Conservation (phyloP, 2,329 filamentous ascomycete species). For the Coccinonectria pachysandricola region DNA sequence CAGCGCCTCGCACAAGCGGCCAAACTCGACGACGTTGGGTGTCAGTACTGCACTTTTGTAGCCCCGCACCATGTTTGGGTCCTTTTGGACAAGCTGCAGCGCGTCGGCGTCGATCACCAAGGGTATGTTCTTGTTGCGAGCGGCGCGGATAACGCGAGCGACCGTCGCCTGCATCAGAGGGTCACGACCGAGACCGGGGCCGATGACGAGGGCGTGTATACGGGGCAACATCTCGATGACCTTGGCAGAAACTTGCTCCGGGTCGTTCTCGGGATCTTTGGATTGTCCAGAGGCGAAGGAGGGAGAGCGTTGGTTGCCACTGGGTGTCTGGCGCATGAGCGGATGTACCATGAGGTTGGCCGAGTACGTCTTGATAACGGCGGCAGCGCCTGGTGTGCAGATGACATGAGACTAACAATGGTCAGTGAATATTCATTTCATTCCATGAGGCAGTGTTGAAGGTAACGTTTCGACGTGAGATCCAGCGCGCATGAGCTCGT, state of each 20-base stretch:
- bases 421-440: conserved; percentile 2
- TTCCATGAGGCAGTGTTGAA: not conserved
- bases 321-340: conserved; percentile 67
- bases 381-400: conserved; percentile 77
- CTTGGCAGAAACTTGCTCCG: conserved; percentile 50
- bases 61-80: conserved; percentile 67
- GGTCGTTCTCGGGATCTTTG: conserved; percentile 36
- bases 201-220: conserved; percentile 85
- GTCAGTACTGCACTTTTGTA: conserved; percentile 82
- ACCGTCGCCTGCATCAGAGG: conserved; percentile 82
- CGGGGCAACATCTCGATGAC: conserved; percentile 76
- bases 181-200: conserved; percentile 85
- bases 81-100: conserved; percentile 63
- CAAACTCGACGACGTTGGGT: conserved; percentile 91
- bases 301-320: conserved; percentile 33
- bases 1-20: conserved; percentile 65
- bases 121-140: conserved; percentile 59
- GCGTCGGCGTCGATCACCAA: conserved; percentile 91
- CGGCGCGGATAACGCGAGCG: conserved; percentile 66
- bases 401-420: conserved; percentile 71
- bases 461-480: no score
- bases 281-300: conserved; percentile 22
- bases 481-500: no score
- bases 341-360: conserved; percentile 98
- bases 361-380: conserved; percentile 94